These are phyloP conservation scores for Laguncularia racemosa DNA, from an alignment of 345 rosid species.

Conservation along the genomic window DNA sequence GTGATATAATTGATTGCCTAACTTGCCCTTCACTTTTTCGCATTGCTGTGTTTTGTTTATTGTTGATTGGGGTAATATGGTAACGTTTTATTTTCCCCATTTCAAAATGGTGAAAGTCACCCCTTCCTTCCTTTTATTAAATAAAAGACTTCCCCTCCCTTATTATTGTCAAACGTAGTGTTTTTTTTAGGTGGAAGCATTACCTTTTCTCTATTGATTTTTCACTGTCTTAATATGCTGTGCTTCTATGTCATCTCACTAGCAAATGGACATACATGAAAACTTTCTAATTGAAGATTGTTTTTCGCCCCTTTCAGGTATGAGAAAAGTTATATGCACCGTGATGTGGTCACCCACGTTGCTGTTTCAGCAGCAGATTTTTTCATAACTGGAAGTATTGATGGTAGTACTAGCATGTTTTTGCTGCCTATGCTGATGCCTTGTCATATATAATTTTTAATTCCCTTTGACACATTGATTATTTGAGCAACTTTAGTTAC, in stretches of 20 bases:
- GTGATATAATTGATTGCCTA: too few species aligned
- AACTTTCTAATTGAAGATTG: slow-evolving; percentile 1
- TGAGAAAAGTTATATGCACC: slow-evolving; percentile 95
- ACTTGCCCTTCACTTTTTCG: too few species aligned
- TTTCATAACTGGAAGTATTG: slow-evolving; percentile 85
- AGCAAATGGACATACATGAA: neutral
- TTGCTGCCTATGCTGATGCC: neutral
- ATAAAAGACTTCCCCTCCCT: too few species aligned
- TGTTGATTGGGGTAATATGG: too few species aligned
- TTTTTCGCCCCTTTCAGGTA: slow-evolving; percentile 38
- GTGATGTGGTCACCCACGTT: slow-evolving; percentile 93
- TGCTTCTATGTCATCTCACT: neutral
- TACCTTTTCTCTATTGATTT: neutral
- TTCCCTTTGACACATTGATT: slow-evolving; percentile 1
- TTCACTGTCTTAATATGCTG: neutral
- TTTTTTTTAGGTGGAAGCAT: too few species aligned
- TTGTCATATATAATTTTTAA: neutral
- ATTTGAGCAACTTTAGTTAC: neutral
- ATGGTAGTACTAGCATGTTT: slow-evolving; percentile 40
- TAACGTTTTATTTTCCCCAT: too few species aligned
- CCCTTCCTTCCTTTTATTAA: too few species aligned
- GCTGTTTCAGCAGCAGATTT: slow-evolving; percentile 90
- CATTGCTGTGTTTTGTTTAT: too few species aligned
- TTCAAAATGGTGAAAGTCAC: too few species aligned
- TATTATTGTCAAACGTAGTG: too few species aligned